Evolutionary conservation across 1,284 basidiomycete species (phyloP).

Genomic region (Pseudozyma tsukubaensis): DNA sequence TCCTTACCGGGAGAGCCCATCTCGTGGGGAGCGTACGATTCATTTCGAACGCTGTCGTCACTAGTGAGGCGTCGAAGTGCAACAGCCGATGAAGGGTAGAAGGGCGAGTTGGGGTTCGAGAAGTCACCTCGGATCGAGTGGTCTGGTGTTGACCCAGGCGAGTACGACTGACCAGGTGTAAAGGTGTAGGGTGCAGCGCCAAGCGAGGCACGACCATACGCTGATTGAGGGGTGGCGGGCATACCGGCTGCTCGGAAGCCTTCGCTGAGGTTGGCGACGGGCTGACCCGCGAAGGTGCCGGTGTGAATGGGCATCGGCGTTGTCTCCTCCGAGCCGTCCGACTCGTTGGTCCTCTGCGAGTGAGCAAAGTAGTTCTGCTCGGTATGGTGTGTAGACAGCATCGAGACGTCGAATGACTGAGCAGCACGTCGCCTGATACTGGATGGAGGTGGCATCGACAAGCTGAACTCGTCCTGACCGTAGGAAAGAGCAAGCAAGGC

Average conservation of each 20-base stretch:
- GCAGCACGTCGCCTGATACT: constrained; percentile 32
- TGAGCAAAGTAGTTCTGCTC: constrained; percentile 11
- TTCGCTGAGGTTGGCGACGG: constrained; percentile 38
- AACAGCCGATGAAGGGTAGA: constrained; percentile 30
- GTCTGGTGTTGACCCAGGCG: constrained; percentile 47
- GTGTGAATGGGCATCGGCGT: constrained; percentile 55
- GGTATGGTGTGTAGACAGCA: constrained; percentile 31
- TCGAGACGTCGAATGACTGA: constrained; percentile 48
- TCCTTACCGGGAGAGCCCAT: constrained; percentile 21
- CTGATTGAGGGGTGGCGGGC: constrained; percentile 35
- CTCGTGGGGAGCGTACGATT: constrained; percentile 33
- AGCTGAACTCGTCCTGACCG: constrained; percentile 36
- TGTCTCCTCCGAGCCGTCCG: constrained; percentile 49
- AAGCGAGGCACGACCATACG: constrained; percentile 28
- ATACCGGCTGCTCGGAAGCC: constrained; percentile 38
- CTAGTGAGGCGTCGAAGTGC: constrained; percentile 36
- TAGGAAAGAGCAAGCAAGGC: constrained; percentile 41
- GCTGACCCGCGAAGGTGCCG: constrained; percentile 46
- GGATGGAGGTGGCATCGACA: constrained; percentile 45
- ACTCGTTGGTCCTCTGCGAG: constrained; percentile 27
- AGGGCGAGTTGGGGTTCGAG: constrained; percentile 40
- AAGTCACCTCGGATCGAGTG: constrained; percentile 36
- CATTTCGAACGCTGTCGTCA: constrained; percentile 25
- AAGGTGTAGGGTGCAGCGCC: constrained; percentile 33
- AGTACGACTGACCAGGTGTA: constrained; percentile 50